Conservation (phyloP, 371 early-diverging fungal species). For the Caulochytrium protostelioides region DNA sequence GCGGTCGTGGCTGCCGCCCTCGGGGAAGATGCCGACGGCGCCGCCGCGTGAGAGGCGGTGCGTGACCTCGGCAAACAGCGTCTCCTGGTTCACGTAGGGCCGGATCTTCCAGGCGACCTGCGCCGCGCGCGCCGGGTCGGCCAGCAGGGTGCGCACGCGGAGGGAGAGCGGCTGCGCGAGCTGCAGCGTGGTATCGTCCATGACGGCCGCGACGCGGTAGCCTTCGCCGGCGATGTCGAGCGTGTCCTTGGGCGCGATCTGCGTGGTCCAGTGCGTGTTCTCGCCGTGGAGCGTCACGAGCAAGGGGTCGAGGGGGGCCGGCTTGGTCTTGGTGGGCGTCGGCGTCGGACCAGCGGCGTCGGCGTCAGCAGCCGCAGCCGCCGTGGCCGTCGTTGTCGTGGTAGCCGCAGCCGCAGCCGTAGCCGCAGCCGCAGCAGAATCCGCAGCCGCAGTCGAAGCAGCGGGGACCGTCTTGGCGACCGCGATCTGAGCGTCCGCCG, state of each 20-base stretch:
- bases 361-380: too few relatives aligned
- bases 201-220: conserved; percentile 4
- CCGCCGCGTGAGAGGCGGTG: conserved; percentile 45
- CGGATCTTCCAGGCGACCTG: conserved; percentile 37
- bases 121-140: too few relatives aligned
- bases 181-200: conserved; percentile 18
- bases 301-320: too few relatives aligned
- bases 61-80: conserved; percentile 62
- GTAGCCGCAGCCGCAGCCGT: too few relatives aligned
- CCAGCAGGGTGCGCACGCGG: conserved; percentile 32
- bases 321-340: too few relatives aligned
- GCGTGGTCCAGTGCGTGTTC: too few relatives aligned
- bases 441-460: too few relatives aligned
- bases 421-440: too few relatives aligned
- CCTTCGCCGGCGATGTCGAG: not conserved
- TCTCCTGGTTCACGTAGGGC: conserved; percentile 72
- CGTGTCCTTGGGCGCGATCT: not conserved
- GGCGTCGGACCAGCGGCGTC: too few relatives aligned
- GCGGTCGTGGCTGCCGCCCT: conserved; percentile 92
- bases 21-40: conserved; percentile 90
- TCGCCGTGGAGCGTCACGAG: not conserved
- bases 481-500: too few relatives aligned
- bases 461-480: too few relatives aligned
- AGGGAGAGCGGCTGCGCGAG: conserved; percentile 35
- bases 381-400: too few relatives aligned